Evolutionary conservation across 164 flowering plant species (phyloP), one percentile per base, ranked within the genome.

Genomic region (Aristolochia contorta): DNA sequence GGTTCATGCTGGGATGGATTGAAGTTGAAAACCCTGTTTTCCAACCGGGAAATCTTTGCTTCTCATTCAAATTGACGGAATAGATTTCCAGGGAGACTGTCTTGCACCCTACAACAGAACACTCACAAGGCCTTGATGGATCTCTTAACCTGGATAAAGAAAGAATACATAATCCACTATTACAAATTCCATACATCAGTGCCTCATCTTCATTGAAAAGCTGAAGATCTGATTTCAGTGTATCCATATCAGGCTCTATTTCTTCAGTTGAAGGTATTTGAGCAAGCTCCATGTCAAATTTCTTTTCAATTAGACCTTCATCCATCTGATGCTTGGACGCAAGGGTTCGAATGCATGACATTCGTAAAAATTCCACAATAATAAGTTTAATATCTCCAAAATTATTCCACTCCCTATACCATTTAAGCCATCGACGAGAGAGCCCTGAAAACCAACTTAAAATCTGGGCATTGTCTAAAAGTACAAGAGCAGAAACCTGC

Each of bases 31-130:
- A 89, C 54, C 98, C 98, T 9, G 95, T 92, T 67, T 71, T 83
- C 98, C 95, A 89, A 21, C 86, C 83, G 9, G 97, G 97, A 70
- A 82, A 89, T 57, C 75, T 85, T 68, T 84, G 89, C 63, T 81
- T 82, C 71, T 92, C 96, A 85, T 78, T 86, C 23, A 81, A 87
- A 72, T 83, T 84, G 64, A 93, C 76, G 20, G 77, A 75, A 65
- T 93, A 93, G 62, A 89, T 81, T 66, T 79, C 69, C 16, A 86
- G 83, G 57, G 91, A 96, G 0, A 76, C 58, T 48, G 74, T 80
- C 48, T 52, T 32, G 69, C 98, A 93, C 2, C 97, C 96, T 45
- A 78, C 33, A 20, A 86, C 85, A 66, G 78, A 83, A 73, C 98
- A 93, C 66, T 69, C 71, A 66, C 92, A 82, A 52, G 83, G 83